Evolutionary conservation across 2,329 filamentous ascomycete genomes (phyloP).

Genomic region (Aspergillus alliaceus): DNA sequence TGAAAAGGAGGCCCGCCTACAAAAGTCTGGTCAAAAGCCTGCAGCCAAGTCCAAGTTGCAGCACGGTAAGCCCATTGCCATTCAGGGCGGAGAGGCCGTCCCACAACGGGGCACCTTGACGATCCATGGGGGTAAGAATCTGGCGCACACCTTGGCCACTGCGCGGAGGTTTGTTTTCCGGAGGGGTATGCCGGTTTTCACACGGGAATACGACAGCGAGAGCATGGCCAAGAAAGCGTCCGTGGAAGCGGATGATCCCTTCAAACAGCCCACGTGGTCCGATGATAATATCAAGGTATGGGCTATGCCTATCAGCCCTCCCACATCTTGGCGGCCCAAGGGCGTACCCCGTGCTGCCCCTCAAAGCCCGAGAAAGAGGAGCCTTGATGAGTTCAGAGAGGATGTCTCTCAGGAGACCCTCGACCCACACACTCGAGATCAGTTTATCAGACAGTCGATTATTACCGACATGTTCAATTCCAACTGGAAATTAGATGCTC

Average conservation of each 20-base stretch:
- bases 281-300: slow-evolving; percentile 81
- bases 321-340: slow-evolving; percentile 16
- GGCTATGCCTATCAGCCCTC: slow-evolving; percentile 64
- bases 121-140: slow-evolving; percentile 79
- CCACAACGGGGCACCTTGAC: slow-evolving; percentile 48
- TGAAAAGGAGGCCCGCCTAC: slow-evolving; percentile 17
- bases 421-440: slow-evolving; percentile 38
- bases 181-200: slow-evolving; percentile 71
- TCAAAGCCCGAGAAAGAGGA: slow-evolving; percentile 47
- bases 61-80: slow-evolving; percentile 28
- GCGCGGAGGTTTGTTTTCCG: slow-evolving; percentile 83
- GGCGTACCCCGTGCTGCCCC: slow-evolving; percentile 26
- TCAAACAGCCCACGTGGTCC: slow-evolving; percentile 64
- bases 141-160: slow-evolving; percentile 78
- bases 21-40: not conserved
- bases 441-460: slow-evolving; percentile 59
- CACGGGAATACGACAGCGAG: slow-evolving; percentile 63
- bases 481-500: slow-evolving; percentile 68
- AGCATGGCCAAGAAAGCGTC: slow-evolving; percentile 24
- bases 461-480: slow-evolving; percentile 80
- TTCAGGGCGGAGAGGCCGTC: slow-evolving; percentile 23
- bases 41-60: slow-evolving; percentile 22
- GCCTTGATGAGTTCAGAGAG: slow-evolving; percentile 50
- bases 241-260: slow-evolving; percentile 21
- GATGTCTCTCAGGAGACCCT: slow-evolving; percentile 8